Evolutionary conservation across 2,329 filamentous ascomycete species (phyloP), one percentile per base, ranked within the genome.

Genomic region (Colletotrichum sp.): DNA sequence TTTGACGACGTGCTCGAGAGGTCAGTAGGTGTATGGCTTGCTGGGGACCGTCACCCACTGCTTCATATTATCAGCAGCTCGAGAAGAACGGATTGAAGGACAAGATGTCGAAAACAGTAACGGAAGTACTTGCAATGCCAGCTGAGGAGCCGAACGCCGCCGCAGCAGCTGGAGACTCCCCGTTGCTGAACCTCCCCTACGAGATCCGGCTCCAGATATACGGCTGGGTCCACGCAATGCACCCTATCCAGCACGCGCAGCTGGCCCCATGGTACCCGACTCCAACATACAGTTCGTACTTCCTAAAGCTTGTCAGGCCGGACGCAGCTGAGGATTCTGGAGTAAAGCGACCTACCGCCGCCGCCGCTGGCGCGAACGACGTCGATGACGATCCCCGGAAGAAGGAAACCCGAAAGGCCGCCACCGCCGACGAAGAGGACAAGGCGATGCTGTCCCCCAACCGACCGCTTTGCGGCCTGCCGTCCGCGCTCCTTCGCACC

Each of bases 151-250:
- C 71, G 21, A n/a, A 15, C 32, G 16, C 7, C 12, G 57, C 15
- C 16, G 30, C 55, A 59, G 55, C 24, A 59, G 9, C 12, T 7
- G 59, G 26, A 9, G 32, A 69, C 4, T 72, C 69, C 18, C 78
- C 79, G 15, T 79, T 87, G 69, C 79, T 88, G 63, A 79, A 82
- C 34, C 80, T 89, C 7, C 87, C 88, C 1, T 78, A 84, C 16
- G 88, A 90, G 78, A 83, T 90, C 65, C 85, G 88, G 16, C 83
- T 88, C 15, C 83, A 87, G 70, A 87, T 90, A 39, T 90, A 89
- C 79, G 77, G 80, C 69, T 86, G 85, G 83, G 78, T 89, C 15
- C 82, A 87, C 59, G 79, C 82, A 7, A 81, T 82, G 79, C 83
- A 83, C 44, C 87, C 85, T 2, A 79, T 87, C 52, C 79, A 81